Base-by-base conservation (phyloP, 1,284 basidiomycete species). In the Ceratorhiza oryzae-sativae region DNA sequence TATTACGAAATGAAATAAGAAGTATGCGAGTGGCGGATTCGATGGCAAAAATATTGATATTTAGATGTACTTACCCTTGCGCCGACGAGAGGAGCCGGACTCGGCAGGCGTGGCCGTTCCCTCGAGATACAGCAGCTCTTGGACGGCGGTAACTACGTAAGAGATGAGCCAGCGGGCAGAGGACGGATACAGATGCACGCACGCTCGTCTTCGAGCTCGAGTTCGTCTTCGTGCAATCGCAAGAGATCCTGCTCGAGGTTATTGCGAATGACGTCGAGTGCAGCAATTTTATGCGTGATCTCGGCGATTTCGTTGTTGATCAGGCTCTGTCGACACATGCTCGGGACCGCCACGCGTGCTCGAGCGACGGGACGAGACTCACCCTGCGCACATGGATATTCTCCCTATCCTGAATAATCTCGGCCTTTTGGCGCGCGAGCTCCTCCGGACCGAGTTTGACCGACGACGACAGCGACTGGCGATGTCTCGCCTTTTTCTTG, bases 151-250 rank as follows among this genome's bases (percentile, higher is more conserved):
- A 71, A 96, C 93, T 95, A 76, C 32, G 60, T 72, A 58, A 51
- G 34, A 61, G 1, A n/a, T 56, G 27, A 67, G 48, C 41, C 39
- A 42, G 41, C 49, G 41, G 36, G 56, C n/a, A 48, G 23, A n/a
- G n/a, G 8, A 10, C 30, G 30, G 27, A 18, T 27, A 49, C 12
- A n/a, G 23, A 10, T 13, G 15, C 4, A 84, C 90, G 77, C 77
- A 94, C 93, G 81, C 82, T 98, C 97, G 76, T 98, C 97, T 77
- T 97, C 93, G 36, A 99, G 83, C 79, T 98, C 97, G 36, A 99
- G 83, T 77, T 98, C 95, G 76, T 98, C 96, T 79, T 99, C 97
- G 73, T 96, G 93, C 67, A 98, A 80, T 77, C 88, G 91, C 45
- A 99, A 81, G 27, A 99, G 84, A 78, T 94, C 91, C 58, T 90